A percentile compares a stretch with the other conserved stretches of the same genome.
phyloP scores from a whole-genome alignment of 306 rosid species.

The Elaeagnus macrophylla region DNA sequence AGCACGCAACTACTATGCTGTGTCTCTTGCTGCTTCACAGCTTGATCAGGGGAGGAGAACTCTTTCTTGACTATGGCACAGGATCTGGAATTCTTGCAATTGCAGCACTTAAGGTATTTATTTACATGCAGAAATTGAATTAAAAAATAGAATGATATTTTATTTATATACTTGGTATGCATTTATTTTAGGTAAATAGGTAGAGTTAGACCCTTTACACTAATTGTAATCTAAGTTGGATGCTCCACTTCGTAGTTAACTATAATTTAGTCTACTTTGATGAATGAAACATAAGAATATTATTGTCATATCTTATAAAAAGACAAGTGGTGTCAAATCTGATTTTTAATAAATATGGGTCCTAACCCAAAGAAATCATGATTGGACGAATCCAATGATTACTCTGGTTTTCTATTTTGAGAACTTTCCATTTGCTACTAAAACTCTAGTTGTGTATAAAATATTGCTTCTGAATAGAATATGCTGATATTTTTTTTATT shows the following conservation, averaged over 20 bases:
- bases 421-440: no score
- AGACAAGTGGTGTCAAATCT: no score
- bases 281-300: no score
- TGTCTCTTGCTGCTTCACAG: conserved; percentile 62
- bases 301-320: no score
- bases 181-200: background rate
- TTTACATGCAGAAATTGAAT: conserved; percentile 1
- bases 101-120: conserved; percentile 75
- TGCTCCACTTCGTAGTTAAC: no score
- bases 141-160: conserved; percentile 12
- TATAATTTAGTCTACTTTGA: no score
- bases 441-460: no score
- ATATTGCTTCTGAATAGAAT: no score
- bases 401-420: no score
- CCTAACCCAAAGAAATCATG: no score
- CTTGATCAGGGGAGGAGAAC: conserved; percentile 66
- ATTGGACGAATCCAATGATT: no score
- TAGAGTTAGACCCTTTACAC: background rate
- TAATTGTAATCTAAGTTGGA: background rate
- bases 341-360: no score
- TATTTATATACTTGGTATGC: background rate
- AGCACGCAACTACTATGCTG: conserved; percentile 70
- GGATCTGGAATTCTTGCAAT: conserved; percentile 92
- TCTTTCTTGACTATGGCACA: conserved; percentile 78
- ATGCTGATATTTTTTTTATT: background rate